Evolutionary conservation across 1,284 basidiomycete genomes (phyloP).

Genomic region (Porogramme epimiltina): DNA sequence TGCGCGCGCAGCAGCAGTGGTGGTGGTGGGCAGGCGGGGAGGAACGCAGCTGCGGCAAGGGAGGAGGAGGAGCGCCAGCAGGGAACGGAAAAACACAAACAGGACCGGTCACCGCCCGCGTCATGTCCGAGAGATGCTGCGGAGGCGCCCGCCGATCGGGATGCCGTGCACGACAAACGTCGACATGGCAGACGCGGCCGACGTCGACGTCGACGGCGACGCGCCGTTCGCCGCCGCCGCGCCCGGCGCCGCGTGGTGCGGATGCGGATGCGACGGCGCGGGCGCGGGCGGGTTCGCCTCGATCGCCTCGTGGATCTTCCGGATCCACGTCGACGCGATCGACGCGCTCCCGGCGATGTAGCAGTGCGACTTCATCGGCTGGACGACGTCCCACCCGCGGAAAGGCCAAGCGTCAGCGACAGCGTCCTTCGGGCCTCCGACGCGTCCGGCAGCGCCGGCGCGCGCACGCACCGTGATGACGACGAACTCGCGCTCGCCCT

Average conservation of each 20-base stretch:
- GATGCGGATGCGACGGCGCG: too few species aligned
- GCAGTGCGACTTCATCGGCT: conserved; percentile 56
- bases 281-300: conserved; percentile 15
- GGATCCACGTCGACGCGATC: conserved; percentile 49
- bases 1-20: too few species aligned
- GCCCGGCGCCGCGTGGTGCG: too few species aligned
- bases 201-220: conserved; percentile 2
- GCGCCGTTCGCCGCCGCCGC: not conserved
- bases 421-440: not conserved
- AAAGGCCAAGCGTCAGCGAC: not conserved
- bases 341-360: conserved; percentile 47
- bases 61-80: not conserved
- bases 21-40: not conserved
- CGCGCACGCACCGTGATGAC: conserved; percentile 55
- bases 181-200: conserved; percentile 1
- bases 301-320: conserved; percentile 48
- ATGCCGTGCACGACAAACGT: conserved; percentile 7
- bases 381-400: conserved; percentile 1
- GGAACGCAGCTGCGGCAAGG: not conserved
- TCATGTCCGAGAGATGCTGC: conserved; percentile 16
- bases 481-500: conserved; percentile 63
- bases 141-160: conserved; percentile 10
- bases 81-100: not conserved
- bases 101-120: not conserved
- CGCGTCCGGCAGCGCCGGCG: not conserved